Evolutionary conservation across 257 asterid species (phyloP).

Genomic region (Nicotiana knightiana): DNA sequence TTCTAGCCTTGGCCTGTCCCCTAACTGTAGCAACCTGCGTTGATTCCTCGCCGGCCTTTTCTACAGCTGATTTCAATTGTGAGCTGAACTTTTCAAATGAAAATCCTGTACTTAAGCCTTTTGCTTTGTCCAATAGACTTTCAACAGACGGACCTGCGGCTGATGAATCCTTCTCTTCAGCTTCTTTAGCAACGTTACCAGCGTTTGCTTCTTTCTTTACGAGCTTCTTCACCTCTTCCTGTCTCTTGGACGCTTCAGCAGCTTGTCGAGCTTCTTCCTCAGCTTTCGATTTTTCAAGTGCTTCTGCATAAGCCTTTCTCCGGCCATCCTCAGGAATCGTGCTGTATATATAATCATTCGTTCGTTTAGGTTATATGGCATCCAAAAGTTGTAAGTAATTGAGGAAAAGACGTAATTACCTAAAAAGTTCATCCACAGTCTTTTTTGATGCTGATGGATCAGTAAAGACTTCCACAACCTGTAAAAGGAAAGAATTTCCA

Average conservation of each 20-base stretch:
- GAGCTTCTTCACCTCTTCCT: slow-evolving; percentile 29
- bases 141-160: slow-evolving; percentile 58
- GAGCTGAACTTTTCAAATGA: slow-evolving; percentile 37
- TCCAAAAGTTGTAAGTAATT: neutral
- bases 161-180: slow-evolving; percentile 41
- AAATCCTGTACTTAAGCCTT: slow-evolving; percentile 46
- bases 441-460: slow-evolving; percentile 73
- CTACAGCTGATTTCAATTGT: slow-evolving; percentile 27
- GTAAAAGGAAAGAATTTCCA: slow-evolving; percentile 6
- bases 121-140: slow-evolving; percentile 50
- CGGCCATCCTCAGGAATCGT: slow-evolving; percentile 77
- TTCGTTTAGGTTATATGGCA: neutral
- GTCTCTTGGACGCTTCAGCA: slow-evolving; percentile 37
- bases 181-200: slow-evolving; percentile 38
- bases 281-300: slow-evolving; percentile 47
- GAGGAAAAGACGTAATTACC: slow-evolving; percentile 31
- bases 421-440: slow-evolving; percentile 53
- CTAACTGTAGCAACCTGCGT: slow-evolving; percentile 64
- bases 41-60: slow-evolving; percentile 35
- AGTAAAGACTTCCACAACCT: slow-evolving; percentile 85
- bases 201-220: slow-evolving; percentile 19
- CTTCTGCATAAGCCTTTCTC: slow-evolving; percentile 76
- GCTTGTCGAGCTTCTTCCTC: slow-evolving; percentile 74
- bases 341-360: slow-evolving; percentile 31
- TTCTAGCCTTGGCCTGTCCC: slow-evolving; percentile 84